Base-by-base conservation (phyloP, 208 protist species). In the Crithidia brevicula region DNA sequence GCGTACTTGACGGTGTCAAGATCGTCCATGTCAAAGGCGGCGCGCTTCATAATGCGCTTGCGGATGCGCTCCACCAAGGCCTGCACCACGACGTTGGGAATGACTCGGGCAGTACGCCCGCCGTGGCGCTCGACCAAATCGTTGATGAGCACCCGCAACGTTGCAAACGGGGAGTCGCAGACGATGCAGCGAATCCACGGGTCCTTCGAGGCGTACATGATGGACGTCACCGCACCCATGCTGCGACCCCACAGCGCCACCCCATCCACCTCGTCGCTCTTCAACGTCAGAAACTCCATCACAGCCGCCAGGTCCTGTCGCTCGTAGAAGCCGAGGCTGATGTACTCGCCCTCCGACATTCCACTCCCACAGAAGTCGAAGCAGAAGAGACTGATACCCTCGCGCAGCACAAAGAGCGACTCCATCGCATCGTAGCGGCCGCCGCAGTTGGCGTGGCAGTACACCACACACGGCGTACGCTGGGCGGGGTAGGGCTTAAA, bases 251-350 rank as follows among this genome's bases (percentile, higher is more conserved):
- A 98, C 28, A 98, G 62, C 54, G 76, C 87, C 51, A 97, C 84
- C 3, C 81, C 77, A 16, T 88, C 81, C 47, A 97, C 91, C 40
- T 90, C 81, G 53, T 78, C 62, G 27, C 62, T 50, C 65, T 89
- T 73, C 28, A 59, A 49, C 25, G 66, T 51, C 23, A 98, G 77
- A 61, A 96, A 95, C 43, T 98, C 88, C 7, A 97, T 83, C 33
- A 98, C 82, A 1, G 86, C 79, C 8, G 74, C 81, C 8, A 98
- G 69, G 82, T 98, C 97, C 50, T 98, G 88, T 45, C 96, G 93
- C 74, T 98, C 97, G 77, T 96, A 98, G 74, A 96, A 95, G 16
- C 97, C 97, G 28, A 98, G 85, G 18, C 93, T 97, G 42, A 98
- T 97, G 83, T 95, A 98, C 78, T 98, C 92, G 4, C 97, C 97